These are phyloP conservation scores for Diaporthe sp. DNA, from an alignment of 2,329 filamentous ascomycete species.

Conservation along the genomic window DNA sequence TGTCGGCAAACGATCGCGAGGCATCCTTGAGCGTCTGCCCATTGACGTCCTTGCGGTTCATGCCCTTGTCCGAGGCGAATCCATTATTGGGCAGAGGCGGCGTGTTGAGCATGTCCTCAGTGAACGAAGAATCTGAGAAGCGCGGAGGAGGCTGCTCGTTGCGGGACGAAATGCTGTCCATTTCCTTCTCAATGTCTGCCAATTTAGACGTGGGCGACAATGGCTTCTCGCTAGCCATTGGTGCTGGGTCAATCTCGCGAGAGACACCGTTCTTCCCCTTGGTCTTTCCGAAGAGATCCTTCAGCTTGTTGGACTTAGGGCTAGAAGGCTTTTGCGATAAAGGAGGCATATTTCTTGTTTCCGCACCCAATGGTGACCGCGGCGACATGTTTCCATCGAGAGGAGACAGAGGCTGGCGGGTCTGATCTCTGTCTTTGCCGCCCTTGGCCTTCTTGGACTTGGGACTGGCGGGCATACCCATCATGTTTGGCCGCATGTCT, in stretches of 20 bases:
- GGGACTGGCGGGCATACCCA: neutral
- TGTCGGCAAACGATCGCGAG: neutral
- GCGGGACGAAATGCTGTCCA: neutral
- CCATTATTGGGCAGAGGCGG: neutral
- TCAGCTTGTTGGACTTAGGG: neutral
- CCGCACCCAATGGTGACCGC: neutral
- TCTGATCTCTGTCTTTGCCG: neutral
- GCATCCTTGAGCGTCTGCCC: neutral
- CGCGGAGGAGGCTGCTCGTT: neutral
- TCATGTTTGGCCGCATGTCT: neutral
- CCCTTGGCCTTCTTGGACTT: conserved; percentile 4
- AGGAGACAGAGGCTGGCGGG: conserved; percentile 14
- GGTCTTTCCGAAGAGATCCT: neutral
- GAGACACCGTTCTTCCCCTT: neutral
- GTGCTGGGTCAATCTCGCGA: neutral
- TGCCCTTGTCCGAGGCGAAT: neutral
- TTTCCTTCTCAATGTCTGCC: conserved; percentile 6
- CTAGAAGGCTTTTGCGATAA: neutral
- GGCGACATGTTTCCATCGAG: neutral
- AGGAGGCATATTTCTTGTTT: neutral
- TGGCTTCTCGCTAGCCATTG: neutral
- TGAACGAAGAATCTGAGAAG: neutral
- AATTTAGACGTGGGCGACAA: neutral
- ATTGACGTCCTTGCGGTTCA: neutral
- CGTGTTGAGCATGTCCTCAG: neutral